phyloP scores from a whole-genome alignment of 345 rosid genomes.

The Punica granatum region DNA sequence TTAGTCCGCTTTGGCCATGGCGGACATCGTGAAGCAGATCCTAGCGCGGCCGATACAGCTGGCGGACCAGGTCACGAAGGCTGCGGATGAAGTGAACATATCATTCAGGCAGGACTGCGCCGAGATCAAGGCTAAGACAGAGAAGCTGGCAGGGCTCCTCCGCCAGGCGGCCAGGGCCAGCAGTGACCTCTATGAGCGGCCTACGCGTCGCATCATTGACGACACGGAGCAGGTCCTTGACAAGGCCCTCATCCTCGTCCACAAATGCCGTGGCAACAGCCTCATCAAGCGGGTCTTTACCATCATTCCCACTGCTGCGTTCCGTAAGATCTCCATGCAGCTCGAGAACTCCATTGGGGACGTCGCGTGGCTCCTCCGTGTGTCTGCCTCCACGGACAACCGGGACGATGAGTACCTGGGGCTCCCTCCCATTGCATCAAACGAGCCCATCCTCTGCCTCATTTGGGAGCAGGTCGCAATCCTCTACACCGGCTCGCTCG shows the following conservation, averaged over 20 bases:
- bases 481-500: constrained; percentile 17
- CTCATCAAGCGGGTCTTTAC: constrained; percentile 1
- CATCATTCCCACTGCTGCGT: constrained; percentile 2
- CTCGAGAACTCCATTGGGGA: constrained; percentile 10
- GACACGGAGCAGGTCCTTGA: constrained; percentile 11
- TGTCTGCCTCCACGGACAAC: constrained; percentile 1
- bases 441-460: constrained; percentile 5
- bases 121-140: constrained; percentile 4
- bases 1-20: constrained; percentile 7
- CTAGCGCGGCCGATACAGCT: constrained; percentile 7
- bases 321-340: constrained; percentile 3
- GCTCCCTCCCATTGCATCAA: constrained; percentile 7
- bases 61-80: constrained; percentile 10
- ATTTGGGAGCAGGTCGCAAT: constrained; percentile 9
- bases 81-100: constrained; percentile 3
- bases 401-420: constrained; percentile 5
- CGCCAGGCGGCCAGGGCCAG: constrained; percentile 10
- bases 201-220: constrained; percentile 6
- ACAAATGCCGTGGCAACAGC: constrained; percentile 6
- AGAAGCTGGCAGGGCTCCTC: constrained; percentile 8
- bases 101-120: constrained; percentile 5
- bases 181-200: constrained; percentile 6
- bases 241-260: constrained; percentile 4
- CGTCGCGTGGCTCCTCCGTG: constrained; percentile 8
- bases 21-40: constrained; percentile 11